These are phyloP conservation scores for Ganoderma meredithae DNA, from an alignment of 1,284 basidiomycete genomes.

Conservation along the genomic window DNA sequence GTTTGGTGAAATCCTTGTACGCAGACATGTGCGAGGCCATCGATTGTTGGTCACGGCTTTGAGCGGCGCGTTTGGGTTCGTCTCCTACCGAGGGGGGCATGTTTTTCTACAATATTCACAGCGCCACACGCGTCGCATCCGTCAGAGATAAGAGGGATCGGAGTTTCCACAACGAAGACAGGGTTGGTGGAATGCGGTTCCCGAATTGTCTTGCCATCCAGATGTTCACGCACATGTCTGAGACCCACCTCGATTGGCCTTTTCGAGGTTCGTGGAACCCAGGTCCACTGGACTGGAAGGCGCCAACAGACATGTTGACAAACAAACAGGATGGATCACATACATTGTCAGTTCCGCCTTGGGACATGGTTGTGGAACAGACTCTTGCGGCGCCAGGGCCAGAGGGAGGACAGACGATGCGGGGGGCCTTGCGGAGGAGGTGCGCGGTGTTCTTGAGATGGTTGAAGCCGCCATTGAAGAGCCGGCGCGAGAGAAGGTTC, in stretches of 20 bases:
- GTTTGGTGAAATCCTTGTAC: constrained; percentile 43
- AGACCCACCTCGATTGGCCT: background rate
- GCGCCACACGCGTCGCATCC: constrained; percentile 1
- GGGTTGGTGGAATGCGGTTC: background rate
- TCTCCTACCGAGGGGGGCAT: constrained; percentile 23
- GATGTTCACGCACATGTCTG: background rate
- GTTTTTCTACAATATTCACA: constrained; percentile 26
- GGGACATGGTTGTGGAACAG: background rate
- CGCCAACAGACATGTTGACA: background rate
- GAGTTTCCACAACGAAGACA: background rate
- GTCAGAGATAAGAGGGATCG: background rate
- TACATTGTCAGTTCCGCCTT: constrained; percentile 20
- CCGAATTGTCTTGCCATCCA: background rate
- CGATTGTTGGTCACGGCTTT: constrained; percentile 17
- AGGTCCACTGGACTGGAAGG: background rate
- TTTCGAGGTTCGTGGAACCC: background rate
- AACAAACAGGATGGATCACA: constrained; percentile 7
- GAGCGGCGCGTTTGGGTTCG: constrained; percentile 14
- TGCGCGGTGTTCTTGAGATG: constrained; percentile 40
- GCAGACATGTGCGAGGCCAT: constrained; percentile 35
- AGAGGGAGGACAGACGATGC: constrained; percentile 35
- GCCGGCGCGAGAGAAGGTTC: constrained; percentile 40
- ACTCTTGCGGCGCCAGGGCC: constrained; percentile 31
- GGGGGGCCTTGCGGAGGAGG: constrained; percentile 37
- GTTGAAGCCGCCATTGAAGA: constrained; percentile 45